A percentile compares a stretch with the other conserved stretches of the same genome.
Conservation (phyloP, 148 eudicot species). For the Rhododendron griersonianum region DNA sequence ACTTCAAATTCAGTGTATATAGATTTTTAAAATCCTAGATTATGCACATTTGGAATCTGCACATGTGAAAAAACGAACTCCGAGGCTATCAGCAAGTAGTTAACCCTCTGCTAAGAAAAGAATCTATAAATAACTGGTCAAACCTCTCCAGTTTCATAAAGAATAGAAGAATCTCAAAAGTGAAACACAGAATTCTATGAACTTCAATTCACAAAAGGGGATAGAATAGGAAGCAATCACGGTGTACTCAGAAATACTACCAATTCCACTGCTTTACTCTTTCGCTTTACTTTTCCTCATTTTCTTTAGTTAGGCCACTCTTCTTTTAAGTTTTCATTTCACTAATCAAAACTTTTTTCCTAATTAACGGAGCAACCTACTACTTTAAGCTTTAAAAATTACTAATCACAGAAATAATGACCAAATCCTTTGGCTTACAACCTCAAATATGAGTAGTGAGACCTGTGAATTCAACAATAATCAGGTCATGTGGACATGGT, state of each 20-base stretch:
- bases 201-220: not conserved
- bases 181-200: conserved; percentile 6
- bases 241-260: conserved; percentile 6
- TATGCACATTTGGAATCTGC: conserved; percentile 1
- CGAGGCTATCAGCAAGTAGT: not conserved
- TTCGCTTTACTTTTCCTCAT: conserved; percentile 18
- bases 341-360: not conserved
- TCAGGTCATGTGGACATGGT: not conserved
- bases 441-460: not conserved
- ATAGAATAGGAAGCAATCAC: conserved; percentile 6
- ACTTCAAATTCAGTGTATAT: not conserved
- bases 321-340: not conserved
- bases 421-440: not conserved
- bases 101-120: not conserved
- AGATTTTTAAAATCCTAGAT: not conserved
- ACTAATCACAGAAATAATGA: not conserved
- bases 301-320: conserved; percentile 14
- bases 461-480: no score
- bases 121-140: not conserved
- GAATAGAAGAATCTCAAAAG: conserved; percentile 20
- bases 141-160: conserved; percentile 24
- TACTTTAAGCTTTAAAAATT: not conserved
- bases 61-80: not conserved
- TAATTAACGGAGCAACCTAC: not conserved
- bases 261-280: conserved; percentile 19